Base-by-base conservation (phyloP, 2,329 filamentous ascomycete species). In the Fusarium anguioides region DNA sequence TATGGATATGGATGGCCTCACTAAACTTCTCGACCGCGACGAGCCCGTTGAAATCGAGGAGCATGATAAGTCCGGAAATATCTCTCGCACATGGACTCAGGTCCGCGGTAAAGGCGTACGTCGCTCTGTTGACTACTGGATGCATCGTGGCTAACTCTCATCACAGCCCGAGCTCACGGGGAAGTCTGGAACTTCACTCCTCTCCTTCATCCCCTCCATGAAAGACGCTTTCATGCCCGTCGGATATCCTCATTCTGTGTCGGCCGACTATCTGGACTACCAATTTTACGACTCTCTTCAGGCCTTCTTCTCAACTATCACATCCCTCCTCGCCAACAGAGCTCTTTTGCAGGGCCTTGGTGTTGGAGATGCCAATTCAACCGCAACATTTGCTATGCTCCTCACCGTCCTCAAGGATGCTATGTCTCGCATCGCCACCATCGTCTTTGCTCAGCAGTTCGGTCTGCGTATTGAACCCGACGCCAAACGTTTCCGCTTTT, bases 171-270 rank as follows among this genome's bases (percentile, higher is more conserved):
- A 73, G 4, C 62, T 57, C 27, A 70, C 62, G 40, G 53, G 59
- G 4, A 66, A 56, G 20, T 60, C 69, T 10, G 75, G 69, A 31
- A 58, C 72, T 31, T 67, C 77, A 18, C 71, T 69, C 11, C 71
- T 72, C 5, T 67, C 77, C 20, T 72, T 69, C 11, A 72, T 73
- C 6, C 60, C 51, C 3, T 77, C 73, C 4, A 47, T 78, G 11
- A 61, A 71, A 11, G 77, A 77, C 49, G 86, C 94, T 26, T 97
- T 97, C 75, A 84, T 97, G 2, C 94, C 94, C 1, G 89, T 91
- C 3, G 94, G 94, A n/a, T 97, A 91, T 77, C 94, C 94, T 1
- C 87, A 94, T 69, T 96, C 90, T 46, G 94, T 97, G 27, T 95
- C 91, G 2, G 82, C 87, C 15, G 94, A 97, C 78, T 97, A 97